Evolutionary conservation across 345 rosid species (phyloP), one percentile per base, ranked within the genome.

Genomic region (Gossypium bickii): DNA sequence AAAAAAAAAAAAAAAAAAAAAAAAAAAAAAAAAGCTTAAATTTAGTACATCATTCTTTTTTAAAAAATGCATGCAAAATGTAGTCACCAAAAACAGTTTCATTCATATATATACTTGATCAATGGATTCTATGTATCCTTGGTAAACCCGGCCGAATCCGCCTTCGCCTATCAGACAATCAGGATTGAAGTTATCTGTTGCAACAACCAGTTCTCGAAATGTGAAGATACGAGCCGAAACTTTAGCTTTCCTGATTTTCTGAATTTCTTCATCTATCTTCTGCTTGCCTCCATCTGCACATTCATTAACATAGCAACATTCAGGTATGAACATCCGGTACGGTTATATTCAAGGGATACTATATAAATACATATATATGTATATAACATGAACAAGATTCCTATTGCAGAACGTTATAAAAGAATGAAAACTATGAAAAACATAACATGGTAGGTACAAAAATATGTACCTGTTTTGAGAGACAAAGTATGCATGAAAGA

Each of bases 121-220:
- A 22, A 76, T 69, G 67, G 71, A 76, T 22, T 60, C 77, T 48
- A 91, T 72, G 64, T 80, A 77, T 56, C 90, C 97, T 79, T 76
- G 84, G 77, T 86, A 89, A 24, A 91, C 92, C 60, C 82, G 80
- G 56, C 92, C 90, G 3, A 84, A 86, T 66, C 97, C 97, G 34
- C 97, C 97, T 85, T 87, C 89, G 17, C 97, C 93, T 5, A 89
- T 18, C 77, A 85, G 72, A 74, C 72, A 82, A 38, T 78, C 78
- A 73, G 74, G 70, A 73, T 83, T 78, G 82, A 87, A 91, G 78
- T 87, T 77, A 3, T 86, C 74, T 2, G 96, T 86, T 22, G 90
- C 92, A 58, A 72, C 79, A 9, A 79, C 78, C 2, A 91, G 82
- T 24, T 91, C 93, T 55, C 78, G 74, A 69, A 80, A 85, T 11